These are phyloP conservation scores for Kwoniella pini DNA, from an alignment of 768 basidiomycete genomes.

Conservation along the genomic window DNA sequence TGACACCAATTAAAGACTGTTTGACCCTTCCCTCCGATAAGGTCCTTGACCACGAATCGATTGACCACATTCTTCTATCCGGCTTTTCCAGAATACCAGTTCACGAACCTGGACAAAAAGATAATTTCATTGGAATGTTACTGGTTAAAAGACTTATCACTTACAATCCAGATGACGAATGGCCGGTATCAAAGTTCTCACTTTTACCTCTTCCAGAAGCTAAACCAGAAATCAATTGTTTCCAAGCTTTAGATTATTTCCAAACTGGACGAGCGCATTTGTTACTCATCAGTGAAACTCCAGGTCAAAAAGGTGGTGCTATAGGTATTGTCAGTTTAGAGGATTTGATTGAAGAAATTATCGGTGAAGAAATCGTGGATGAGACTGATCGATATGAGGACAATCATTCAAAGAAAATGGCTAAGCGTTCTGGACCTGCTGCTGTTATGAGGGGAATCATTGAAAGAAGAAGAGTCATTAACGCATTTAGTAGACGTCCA, in stretches of 20 bases:
- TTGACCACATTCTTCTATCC: conserved; percentile 63
- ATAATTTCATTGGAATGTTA: conserved; percentile 76
- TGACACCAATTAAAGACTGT: conserved; percentile 73
- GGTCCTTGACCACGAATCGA: conserved; percentile 72
- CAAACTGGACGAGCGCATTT: conserved; percentile 95
- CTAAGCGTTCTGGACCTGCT: conserved; percentile 70
- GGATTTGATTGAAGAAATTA: conserved; percentile 72
- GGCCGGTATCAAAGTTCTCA: conserved; percentile 60
- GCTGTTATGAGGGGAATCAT: conserved; percentile 65
- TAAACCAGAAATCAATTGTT: conserved; percentile 78
- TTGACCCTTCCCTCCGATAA: conserved; percentile 74
- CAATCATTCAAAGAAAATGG: conserved; percentile 75
- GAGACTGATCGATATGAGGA: conserved; percentile 90
- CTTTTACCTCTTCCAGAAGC: conserved; percentile 89
- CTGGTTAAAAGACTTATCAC: conserved; percentile 84
- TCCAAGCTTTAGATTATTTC: conserved; percentile 90
- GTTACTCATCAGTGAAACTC: conserved; percentile 77
- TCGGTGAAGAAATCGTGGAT: conserved; percentile 89
- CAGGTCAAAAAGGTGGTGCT: conserved; percentile 78
- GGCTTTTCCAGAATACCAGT: conserved; percentile 94
- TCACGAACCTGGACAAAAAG: conserved; percentile 68
- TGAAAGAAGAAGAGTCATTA: conserved; percentile 48
- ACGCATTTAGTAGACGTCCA: conserved; percentile 37
- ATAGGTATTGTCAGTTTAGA: conserved; percentile 81
- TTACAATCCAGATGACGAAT: conserved; percentile 78